Evolutionary conservation across 768 basidiomycete species (phyloP).

Genomic region (Clavulina sp.): DNA sequence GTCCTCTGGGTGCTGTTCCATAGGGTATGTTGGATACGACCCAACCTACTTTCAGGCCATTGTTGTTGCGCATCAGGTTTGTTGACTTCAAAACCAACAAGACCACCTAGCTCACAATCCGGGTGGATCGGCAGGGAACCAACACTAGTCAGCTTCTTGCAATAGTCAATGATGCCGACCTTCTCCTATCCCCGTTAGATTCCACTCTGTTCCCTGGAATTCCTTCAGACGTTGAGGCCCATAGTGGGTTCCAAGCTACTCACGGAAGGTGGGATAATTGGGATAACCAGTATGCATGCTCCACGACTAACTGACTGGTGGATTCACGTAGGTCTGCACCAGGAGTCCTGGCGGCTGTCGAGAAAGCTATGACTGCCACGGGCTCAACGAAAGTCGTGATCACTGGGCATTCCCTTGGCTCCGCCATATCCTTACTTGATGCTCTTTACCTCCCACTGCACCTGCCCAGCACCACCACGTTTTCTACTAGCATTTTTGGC

Average conservation of each 20-base stretch:
- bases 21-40: not conserved
- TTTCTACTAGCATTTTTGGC: conserved; percentile 21
- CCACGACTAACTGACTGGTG: not conserved
- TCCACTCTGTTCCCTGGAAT: conserved; percentile 38
- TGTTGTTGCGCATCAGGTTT: not conserved
- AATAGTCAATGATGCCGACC: conserved; percentile 31
- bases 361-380: conserved; percentile 13
- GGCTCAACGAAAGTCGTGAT: conserved; percentile 15
- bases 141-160: conserved; percentile 12
- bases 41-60: not conserved
- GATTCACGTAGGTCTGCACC: conserved; percentile 16
- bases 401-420: conserved; percentile 25
- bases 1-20: not conserved
- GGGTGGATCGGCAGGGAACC: not conserved
- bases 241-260: conserved; percentile 28
- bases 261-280: not conserved
- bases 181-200: conserved; percentile 25
- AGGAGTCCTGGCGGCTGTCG: conserved; percentile 17
- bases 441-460: conserved; percentile 24
- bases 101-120: not conserved
- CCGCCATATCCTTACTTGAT: conserved; percentile 24
- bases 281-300: not conserved
- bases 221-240: conserved; percentile 26
- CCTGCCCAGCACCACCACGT: conserved; percentile 18
- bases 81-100: not conserved